phyloP scores from a whole-genome alignment of 2,329 filamentous ascomycete species.

The Biscogniauxia marginata region DNA sequence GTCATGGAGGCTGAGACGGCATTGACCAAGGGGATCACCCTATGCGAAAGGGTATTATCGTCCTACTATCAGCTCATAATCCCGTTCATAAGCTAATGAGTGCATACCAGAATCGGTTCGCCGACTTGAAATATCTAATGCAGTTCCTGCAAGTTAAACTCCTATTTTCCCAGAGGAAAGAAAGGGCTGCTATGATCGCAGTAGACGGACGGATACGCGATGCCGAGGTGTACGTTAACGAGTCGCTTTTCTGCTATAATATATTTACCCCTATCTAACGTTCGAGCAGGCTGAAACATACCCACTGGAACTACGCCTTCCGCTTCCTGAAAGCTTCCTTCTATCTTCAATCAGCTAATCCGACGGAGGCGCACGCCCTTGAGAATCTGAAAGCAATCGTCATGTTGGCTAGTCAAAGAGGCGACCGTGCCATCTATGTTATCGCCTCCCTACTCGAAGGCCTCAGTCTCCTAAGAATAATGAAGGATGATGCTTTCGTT shows the following conservation, averaged over 20 bases:
- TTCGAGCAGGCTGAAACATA: conserved; percentile 52
- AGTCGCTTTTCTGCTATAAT: background rate
- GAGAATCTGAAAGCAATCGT: conserved; percentile 68
- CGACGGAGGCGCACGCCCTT: conserved; percentile 61
- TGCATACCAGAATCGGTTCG: conserved; percentile 47
- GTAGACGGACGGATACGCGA: conserved; percentile 68
- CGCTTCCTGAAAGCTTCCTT: conserved; percentile 71
- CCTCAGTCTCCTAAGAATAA: conserved; percentile 64
- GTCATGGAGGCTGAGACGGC: conserved; percentile 70
- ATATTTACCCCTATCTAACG: conserved; percentile 23
- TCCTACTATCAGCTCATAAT: background rate
- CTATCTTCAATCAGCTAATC: conserved; percentile 59
- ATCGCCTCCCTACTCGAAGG: conserved; percentile 68
- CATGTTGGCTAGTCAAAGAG: conserved; percentile 55
- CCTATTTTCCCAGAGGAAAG: conserved; percentile 64
- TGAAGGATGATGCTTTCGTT: conserved; percentile 64
- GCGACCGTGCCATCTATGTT: conserved; percentile 64
- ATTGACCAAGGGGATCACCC: conserved; percentile 67
- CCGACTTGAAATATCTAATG: conserved; percentile 74
- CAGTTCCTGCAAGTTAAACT: conserved; percentile 70
- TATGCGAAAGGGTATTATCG: conserved; percentile 60
- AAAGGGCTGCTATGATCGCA: conserved; percentile 70
- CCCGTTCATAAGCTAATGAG: conserved; percentile 26
- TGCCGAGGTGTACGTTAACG: conserved; percentile 56
- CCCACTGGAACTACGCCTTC: conserved; percentile 75